These are phyloP conservation scores for Chenopodium formosanum DNA, from an alignment of 148 eudicot species.

Conservation along the genomic window DNA sequence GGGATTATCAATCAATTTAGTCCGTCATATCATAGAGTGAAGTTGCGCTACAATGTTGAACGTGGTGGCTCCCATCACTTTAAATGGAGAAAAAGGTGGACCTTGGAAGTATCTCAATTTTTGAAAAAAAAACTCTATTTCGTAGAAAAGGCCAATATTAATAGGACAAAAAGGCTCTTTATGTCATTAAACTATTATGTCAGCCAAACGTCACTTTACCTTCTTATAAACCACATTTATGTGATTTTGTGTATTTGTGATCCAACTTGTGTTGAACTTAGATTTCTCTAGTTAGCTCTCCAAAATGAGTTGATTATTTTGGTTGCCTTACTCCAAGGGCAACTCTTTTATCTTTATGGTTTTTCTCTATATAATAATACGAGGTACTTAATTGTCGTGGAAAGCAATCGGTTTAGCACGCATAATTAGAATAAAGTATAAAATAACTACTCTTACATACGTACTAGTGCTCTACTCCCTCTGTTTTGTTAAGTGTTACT, in stretches of 20 bases:
- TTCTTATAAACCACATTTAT: neutral
- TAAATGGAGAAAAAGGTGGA: constrained; percentile 28
- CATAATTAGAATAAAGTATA: too few relatives aligned
- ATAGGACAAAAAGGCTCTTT: constrained; percentile 30
- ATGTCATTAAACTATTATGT: constrained; percentile 13
- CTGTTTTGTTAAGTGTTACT: too few relatives aligned
- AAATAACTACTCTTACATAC: too few relatives aligned
- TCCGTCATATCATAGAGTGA: neutral
- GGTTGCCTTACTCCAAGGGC: neutral
- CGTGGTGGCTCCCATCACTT: constrained; percentile 24
- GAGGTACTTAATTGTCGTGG: too few relatives aligned
- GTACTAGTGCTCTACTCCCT: too few relatives aligned
- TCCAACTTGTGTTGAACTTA: neutral
- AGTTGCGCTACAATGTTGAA: constrained; percentile 7
- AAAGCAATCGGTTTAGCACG: too few relatives aligned
- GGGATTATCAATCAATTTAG: neutral
- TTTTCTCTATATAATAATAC: too few relatives aligned
- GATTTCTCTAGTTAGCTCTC: neutral
- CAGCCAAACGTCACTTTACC: neutral
- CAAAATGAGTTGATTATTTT: neutral
- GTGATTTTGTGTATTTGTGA: neutral
- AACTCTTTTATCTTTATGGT: neutral
- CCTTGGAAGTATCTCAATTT: constrained; percentile 31
- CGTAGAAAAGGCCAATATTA: neutral
- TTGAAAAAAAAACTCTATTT: neutral